Evolutionary conservation across 1,139 yeast species (phyloP).

Genomic region (Suhomyces bribrorum): DNA sequence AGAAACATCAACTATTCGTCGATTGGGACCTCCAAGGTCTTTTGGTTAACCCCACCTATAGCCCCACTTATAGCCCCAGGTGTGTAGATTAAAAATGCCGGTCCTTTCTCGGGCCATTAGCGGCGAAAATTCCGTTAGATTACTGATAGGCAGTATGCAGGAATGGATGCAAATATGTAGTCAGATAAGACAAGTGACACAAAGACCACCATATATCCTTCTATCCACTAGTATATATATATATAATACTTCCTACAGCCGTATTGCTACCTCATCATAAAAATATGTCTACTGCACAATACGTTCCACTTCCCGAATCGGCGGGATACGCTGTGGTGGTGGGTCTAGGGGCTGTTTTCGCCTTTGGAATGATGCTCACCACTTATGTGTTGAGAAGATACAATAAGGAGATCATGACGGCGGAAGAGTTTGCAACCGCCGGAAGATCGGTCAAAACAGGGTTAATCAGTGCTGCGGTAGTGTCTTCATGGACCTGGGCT

Average conservation of each 20-base stretch:
- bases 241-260: no score
- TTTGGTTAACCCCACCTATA: no score
- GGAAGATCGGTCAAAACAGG: constrained; percentile 84
- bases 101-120: constrained; percentile 4
- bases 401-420: constrained; percentile 78
- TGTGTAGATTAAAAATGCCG: background rate
- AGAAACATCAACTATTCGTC: no score
- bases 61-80: no score
- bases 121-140: constrained; percentile 1
- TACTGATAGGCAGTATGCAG: background rate
- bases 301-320: constrained; percentile 56
- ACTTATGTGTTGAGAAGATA: constrained; percentile 72
- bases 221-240: no score
- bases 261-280: background rate
- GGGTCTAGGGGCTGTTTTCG: constrained; percentile 83
- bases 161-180: background rate
- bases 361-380: constrained; percentile 74
- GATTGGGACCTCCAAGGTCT: no score
- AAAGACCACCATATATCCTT: no score
- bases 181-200: background rate
- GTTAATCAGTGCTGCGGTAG: constrained; percentile 82
- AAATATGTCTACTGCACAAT: constrained; percentile 9
- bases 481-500: constrained; percentile 94
- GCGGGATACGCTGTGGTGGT: constrained; percentile 94
- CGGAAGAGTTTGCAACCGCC: constrained; percentile 88